These are phyloP conservation scores for Didymella lethalis DNA, from an alignment of 2,329 filamentous ascomycete species.

Conservation along the genomic window DNA sequence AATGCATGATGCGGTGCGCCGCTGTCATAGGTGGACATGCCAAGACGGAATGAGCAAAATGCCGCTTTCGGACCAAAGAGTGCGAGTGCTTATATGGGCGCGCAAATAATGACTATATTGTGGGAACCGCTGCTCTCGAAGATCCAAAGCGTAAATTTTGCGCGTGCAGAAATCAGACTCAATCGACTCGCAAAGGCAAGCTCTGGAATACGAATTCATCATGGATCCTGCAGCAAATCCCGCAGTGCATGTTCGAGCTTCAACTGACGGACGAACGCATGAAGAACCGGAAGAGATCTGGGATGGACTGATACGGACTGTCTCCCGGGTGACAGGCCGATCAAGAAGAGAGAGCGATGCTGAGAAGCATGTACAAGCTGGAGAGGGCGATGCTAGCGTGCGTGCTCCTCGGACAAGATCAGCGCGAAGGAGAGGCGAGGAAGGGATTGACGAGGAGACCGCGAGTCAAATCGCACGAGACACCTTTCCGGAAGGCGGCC, in stretches of 20 bases:
- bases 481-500: conserved; percentile 51
- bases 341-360: conserved; percentile 25
- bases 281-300: conserved; percentile 31
- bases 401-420: conserved; percentile 7
- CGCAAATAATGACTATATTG: not conserved
- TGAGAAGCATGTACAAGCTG: conserved; percentile 13
- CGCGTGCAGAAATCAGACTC: not conserved
- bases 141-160: not conserved
- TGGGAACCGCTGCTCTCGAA: too few species aligned
- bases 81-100: not conserved
- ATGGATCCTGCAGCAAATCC: conserved; percentile 45
- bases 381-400: conserved; percentile 19
- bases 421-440: conserved; percentile 10
- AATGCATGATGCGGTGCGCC: conserved; percentile 1
- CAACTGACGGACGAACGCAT: conserved; percentile 16
- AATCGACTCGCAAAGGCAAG: not conserved
- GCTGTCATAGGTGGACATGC: conserved; percentile 4
- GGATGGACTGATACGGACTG: conserved; percentile 28
- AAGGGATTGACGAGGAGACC: conserved; percentile 20
- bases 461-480: conserved; percentile 38
- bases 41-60: conserved; percentile 15
- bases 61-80: conserved; percentile 15
- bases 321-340: conserved; percentile 33
- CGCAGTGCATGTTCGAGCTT: conserved; percentile 35
- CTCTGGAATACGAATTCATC: not conserved